A percentile compares a stretch with the other conserved stretches of the same genome.
Evolutionary conservation across 768 basidiomycete genomes (phyloP).

Genomic region (Boletus edulis): DNA sequence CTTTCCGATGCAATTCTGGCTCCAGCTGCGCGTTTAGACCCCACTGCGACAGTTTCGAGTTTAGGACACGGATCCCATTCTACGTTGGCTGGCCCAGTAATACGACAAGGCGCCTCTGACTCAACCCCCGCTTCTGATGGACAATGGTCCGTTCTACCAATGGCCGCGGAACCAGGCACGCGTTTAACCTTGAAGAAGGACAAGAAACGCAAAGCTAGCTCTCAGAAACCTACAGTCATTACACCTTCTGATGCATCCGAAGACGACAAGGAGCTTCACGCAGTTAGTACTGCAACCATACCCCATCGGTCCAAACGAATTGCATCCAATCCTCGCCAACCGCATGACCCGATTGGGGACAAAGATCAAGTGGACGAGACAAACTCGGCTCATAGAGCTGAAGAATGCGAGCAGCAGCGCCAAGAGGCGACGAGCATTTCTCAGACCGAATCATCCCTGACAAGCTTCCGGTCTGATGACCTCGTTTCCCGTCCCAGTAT

Average conservation of each 20-base stretch:
- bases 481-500: not conserved
- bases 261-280: slow-evolving; percentile 13
- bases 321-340: slow-evolving; percentile 1
- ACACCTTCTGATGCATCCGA: slow-evolving; percentile 22
- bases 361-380: not conserved
- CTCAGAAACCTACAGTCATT: slow-evolving; percentile 18
- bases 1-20: slow-evolving; percentile 10
- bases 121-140: not conserved
- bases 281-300: not conserved
- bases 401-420: not conserved
- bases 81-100: not conserved
- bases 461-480: not conserved
- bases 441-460: not conserved
- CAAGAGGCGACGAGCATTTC: not conserved
- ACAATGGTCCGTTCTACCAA: not conserved
- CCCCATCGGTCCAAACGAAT: slow-evolving; percentile 13
- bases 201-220: slow-evolving; percentile 23
- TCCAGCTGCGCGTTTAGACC: not conserved
- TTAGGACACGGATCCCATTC: not conserved
- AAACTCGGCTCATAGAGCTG: not conserved
- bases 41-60: not conserved
- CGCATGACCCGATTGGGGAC: not conserved
- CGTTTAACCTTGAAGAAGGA: not conserved
- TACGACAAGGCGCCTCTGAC: not conserved
- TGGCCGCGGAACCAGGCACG: not conserved